phyloP scores from a whole-genome alignment of 495 filamentous ascomycete species.

The Tuber melanosporum region DNA sequence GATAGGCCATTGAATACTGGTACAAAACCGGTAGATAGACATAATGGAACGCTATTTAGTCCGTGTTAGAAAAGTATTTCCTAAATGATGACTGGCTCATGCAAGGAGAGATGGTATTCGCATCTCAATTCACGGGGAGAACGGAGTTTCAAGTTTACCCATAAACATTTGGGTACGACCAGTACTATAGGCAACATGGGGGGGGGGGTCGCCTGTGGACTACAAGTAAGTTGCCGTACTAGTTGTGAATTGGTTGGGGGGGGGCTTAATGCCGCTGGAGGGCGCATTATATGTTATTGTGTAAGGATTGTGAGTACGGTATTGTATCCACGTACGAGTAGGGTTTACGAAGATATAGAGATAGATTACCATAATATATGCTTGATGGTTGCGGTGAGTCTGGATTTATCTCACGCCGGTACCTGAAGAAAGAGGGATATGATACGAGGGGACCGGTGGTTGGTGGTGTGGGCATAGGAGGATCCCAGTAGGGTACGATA shows the following conservation, averaged over 20 bases:
- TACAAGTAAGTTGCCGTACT: not conserved
- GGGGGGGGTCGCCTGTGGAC: not conserved
- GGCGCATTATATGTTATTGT: not conserved
- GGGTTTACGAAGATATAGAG: not conserved
- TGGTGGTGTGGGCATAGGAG: not conserved
- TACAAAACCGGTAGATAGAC: not conserved
- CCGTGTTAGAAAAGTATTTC: not conserved
- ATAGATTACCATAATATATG: not conserved
- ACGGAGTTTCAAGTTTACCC: not conserved
- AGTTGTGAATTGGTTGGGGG: not conserved
- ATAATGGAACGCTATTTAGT: not conserved
- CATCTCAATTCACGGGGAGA: not conserved
- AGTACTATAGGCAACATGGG: not conserved
- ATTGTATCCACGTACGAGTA: not conserved
- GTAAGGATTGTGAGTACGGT: not conserved
- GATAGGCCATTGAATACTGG: not conserved
- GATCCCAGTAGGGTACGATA: not conserved
- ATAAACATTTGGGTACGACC: not conserved
- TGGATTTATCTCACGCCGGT: not conserved
- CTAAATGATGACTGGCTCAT: not conserved
- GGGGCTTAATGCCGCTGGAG: not conserved
- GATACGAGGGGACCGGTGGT: not conserved
- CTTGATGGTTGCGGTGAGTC: not conserved
- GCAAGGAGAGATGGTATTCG: not conserved
- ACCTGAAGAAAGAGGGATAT: not conserved